Conservation (phyloP, 2,329 filamentous ascomycete species). For the Leptoxyphium fumago region DNA sequence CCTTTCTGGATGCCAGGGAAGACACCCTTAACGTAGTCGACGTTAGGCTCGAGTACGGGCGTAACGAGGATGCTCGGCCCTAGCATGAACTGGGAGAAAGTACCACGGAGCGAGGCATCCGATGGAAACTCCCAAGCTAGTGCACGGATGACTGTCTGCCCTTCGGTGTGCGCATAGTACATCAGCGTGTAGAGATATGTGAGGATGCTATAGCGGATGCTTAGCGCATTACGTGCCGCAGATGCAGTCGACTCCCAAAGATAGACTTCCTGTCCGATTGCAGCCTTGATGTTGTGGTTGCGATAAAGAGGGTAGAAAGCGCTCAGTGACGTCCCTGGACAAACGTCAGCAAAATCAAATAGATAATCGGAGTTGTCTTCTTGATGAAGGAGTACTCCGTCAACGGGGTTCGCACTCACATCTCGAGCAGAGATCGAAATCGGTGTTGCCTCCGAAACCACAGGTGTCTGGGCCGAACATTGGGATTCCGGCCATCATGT, state of each 20-base stretch:
- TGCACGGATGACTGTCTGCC: slow-evolving; percentile 55
- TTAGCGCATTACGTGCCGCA: slow-evolving; percentile 48
- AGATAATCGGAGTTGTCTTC: too few relatives aligned
- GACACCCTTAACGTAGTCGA: slow-evolving; percentile 46
- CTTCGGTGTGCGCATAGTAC: slow-evolving; percentile 47
- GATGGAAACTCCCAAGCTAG: slow-evolving; percentile 58
- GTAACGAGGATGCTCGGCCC: slow-evolving; percentile 49
- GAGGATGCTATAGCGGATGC: slow-evolving; percentile 52
- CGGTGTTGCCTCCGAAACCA: slow-evolving; percentile 15
- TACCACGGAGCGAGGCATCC: slow-evolving; percentile 46
- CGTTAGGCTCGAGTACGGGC: slow-evolving; percentile 48
- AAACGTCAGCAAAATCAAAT: too few relatives aligned
- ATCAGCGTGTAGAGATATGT: slow-evolving; percentile 63
- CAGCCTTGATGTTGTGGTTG: slow-evolving; percentile 52
- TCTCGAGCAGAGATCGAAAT: slow-evolving; percentile 15
- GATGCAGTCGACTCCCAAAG: slow-evolving; percentile 47
- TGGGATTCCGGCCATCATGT: slow-evolving; percentile 13
- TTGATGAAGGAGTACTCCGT: too few relatives aligned
- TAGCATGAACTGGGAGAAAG: slow-evolving; percentile 55
- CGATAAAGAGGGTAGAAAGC: slow-evolving; percentile 67
- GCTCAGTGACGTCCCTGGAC: slow-evolving; percentile 19
- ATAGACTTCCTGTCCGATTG: slow-evolving; percentile 52
- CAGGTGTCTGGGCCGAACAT: slow-evolving; percentile 18
- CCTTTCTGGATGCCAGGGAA: slow-evolving; percentile 48
- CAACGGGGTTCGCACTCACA: background rate